A percentile compares a stretch with the other conserved stretches of the same genome.
These are phyloP conservation scores for Voacanga thouarsii DNA, from an alignment of 257 asterid genomes.

Conservation along the genomic window DNA sequence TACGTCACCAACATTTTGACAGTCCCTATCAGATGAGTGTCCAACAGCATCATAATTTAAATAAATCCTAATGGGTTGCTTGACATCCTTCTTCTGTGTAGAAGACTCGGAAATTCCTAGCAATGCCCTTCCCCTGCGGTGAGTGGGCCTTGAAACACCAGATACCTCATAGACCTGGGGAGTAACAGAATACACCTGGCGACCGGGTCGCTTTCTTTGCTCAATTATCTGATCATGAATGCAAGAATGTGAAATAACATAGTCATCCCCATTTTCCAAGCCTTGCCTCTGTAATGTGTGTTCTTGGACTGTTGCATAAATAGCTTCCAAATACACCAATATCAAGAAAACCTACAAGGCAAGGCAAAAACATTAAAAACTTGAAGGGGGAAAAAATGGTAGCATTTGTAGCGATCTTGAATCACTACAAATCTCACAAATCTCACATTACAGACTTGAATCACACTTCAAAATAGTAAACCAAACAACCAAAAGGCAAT, in stretches of 20 bases:
- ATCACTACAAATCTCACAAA: too few relatives aligned
- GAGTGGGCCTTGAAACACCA: slow-evolving; percentile 36
- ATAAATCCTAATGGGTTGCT: slow-evolving; percentile 81
- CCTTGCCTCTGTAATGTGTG: slow-evolving; percentile 40
- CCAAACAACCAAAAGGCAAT: neutral
- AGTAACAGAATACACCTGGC: slow-evolving; percentile 72
- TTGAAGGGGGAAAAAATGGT: neutral
- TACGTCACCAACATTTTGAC: slow-evolving; percentile 69
- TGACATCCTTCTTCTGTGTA: slow-evolving; percentile 44
- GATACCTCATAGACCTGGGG: slow-evolving; percentile 69
- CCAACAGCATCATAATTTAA: slow-evolving; percentile 98
- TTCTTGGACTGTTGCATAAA: slow-evolving; percentile 41
- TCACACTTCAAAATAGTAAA: neutral
- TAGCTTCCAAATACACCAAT: slow-evolving; percentile 52
- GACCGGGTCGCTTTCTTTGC: slow-evolving; percentile 82
- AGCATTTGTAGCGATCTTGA: too few relatives aligned
- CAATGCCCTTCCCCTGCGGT: slow-evolving; percentile 61
- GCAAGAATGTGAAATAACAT: slow-evolving; percentile 67
- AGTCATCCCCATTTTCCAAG: slow-evolving; percentile 37
- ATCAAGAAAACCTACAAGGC: slow-evolving; percentile 54
- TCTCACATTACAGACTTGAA: neutral
- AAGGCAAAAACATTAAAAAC: neutral
- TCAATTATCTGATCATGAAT: slow-evolving; percentile 89
- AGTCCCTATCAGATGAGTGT: slow-evolving; percentile 93
- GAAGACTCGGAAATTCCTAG: slow-evolving; percentile 44